Base-by-base conservation (phyloP, 2,329 filamentous ascomycete species). In the Fusarium sp. region DNA sequence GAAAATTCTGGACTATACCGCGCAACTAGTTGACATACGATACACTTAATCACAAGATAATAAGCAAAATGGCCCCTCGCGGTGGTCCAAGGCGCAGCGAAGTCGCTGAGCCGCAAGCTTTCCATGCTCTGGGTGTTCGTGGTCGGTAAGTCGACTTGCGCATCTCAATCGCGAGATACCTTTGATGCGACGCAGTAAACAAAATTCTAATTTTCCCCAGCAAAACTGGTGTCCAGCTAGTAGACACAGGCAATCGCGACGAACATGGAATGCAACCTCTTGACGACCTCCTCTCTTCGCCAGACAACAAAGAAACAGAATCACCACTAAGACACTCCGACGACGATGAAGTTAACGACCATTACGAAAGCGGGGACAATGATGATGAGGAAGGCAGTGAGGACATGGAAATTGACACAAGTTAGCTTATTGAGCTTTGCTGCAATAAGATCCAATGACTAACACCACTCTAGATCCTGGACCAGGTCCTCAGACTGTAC, bases 251-350 rank as follows among this genome's bases (percentile, higher is more conserved):
- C 55, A 84, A 90, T 65, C 92, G 94, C 81, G 95, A 98, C 81
- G 94, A 97, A 79, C 86, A 97, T 85, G 96, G 95, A 79, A 90
- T 99, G 84, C 94, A 98, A 78, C 91, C 93, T 37, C 87, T 97
- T 62, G 92, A 95, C 37, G 89, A 89, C 72, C 89, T 98, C 71
- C 97, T 97, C 80, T 98, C 94, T 11, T 97, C 94, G 22, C 94
- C 94, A 16, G 87, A 89, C 71, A 92, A 89, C 70, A 92, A 90
- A 75, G 69, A 67, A 67, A 73, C 49, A 45, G 70, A n/a, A 27
- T 29, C 41, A n/a, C 34, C 52, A 22, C 67, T 55, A 41, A 29
- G 47, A 63, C 57, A 53, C 74, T 80, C 73, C 67, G 76, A 71
- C 44, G 58, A 62, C 4, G 53, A 63, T 6, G 68, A 71, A 29